Conservation (phyloP, 1,139 yeast genomes). For the Ogataea hybrid region DNA sequence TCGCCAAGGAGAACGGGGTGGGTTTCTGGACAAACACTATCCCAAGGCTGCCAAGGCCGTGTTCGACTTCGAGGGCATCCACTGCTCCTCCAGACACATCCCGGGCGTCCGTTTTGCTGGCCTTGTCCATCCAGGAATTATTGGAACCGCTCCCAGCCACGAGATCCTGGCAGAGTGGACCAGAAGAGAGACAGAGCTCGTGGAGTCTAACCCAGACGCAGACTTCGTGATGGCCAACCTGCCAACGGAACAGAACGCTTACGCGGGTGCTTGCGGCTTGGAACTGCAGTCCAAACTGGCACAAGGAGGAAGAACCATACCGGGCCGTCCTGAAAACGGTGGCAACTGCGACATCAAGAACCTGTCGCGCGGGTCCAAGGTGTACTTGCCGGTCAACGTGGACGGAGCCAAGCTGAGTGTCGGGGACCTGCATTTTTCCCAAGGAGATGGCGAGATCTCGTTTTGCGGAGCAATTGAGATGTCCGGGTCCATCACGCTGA, state of each 20-base stretch:
- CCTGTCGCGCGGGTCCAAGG: slow-evolving; percentile 46
- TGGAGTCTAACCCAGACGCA: slow-evolving; percentile 35
- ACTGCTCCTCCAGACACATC: slow-evolving; percentile 46
- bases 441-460: slow-evolving; percentile 52
- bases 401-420: slow-evolving; percentile 46
- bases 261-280: slow-evolving; percentile 38
- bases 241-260: slow-evolving; percentile 38
- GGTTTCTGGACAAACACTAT: slow-evolving; percentile 45
- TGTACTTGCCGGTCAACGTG: slow-evolving; percentile 46
- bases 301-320: slow-evolving; percentile 50
- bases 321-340: slow-evolving; percentile 52
- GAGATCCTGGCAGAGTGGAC: slow-evolving; percentile 45
- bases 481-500: slow-evolving; percentile 46
- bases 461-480: slow-evolving; percentile 55
- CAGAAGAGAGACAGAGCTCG: slow-evolving; percentile 38
- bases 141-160: slow-evolving; percentile 48
- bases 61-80: slow-evolving; percentile 50
- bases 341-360: slow-evolving; percentile 53
- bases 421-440: slow-evolving; percentile 50
- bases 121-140: slow-evolving; percentile 47
- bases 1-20: slow-evolving; percentile 50
- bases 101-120: slow-evolving; percentile 47
- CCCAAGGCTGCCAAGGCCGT: slow-evolving; percentile 52
- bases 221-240: slow-evolving; percentile 40
- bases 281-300: slow-evolving; percentile 32